Evolutionary conservation across 148 eudicot species (phyloP).

Genomic region (Selenicereus undatus): DNA sequence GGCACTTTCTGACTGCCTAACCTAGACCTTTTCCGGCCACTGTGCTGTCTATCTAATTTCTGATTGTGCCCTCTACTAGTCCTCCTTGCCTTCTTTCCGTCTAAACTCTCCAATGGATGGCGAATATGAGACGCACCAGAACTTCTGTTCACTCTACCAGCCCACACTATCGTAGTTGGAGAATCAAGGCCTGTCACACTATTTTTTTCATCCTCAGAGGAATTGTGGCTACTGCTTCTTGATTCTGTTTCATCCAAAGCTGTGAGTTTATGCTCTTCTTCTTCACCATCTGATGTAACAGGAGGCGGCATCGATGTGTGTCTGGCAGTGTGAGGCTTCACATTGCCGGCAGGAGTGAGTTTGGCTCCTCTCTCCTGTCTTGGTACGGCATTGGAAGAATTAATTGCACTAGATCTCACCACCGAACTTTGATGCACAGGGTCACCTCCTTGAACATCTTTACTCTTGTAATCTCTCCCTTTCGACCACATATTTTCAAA

Average conservation of each 20-base stretch:
- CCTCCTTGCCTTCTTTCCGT: slow-evolving; percentile 48
- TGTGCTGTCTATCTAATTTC: slow-evolving; percentile 38
- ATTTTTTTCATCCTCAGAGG: slow-evolving; percentile 73
- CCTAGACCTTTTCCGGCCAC: slow-evolving; percentile 60
- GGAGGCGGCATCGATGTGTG: slow-evolving; percentile 29
- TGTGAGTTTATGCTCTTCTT: slow-evolving; percentile 39
- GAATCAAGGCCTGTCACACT: slow-evolving; percentile 74
- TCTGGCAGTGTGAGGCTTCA: slow-evolving; percentile 24
- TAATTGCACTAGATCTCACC: slow-evolving; percentile 23
- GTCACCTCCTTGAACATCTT: slow-evolving; percentile 33
- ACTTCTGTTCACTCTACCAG: slow-evolving; percentile 69
- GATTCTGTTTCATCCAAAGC: slow-evolving; percentile 50
- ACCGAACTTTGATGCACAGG: slow-evolving; percentile 35
- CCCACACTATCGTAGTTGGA: slow-evolving; percentile 90
- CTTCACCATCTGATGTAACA: slow-evolving; percentile 42
- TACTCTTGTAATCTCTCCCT: slow-evolving; percentile 65
- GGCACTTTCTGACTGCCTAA: slow-evolving; percentile 45
- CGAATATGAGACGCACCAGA: slow-evolving; percentile 55
- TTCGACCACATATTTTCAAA: slow-evolving; percentile 96
- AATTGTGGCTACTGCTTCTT: slow-evolving; percentile 49
- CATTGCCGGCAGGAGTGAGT: slow-evolving; percentile 17
- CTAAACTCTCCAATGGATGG: slow-evolving; percentile 86
- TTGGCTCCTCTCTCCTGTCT: slow-evolving; percentile 36
- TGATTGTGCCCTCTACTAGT: slow-evolving; percentile 38
- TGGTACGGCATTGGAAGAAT: slow-evolving; percentile 30